Evolutionary conservation across 2,329 filamentous ascomycete species (phyloP), one percentile per base, ranked within the genome.

Genomic region (Pseudogymnoascus sp.): DNA sequence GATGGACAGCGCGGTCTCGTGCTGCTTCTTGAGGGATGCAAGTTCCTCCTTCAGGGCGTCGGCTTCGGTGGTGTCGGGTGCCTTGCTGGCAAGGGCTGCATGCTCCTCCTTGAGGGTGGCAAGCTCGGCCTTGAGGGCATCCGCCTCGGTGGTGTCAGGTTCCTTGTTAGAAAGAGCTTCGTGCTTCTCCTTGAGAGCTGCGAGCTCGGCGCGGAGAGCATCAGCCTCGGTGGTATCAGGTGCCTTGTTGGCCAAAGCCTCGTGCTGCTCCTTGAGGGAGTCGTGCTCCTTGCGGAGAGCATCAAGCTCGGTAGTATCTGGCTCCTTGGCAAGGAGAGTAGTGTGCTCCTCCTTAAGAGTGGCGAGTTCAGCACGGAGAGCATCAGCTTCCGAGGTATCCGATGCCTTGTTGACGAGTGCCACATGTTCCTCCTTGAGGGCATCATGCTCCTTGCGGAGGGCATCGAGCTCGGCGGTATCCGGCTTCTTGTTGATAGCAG

Each of bases 41-140:
- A 86, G 71, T 66, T 85, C 76, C 28, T 74, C 72, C 65, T 76
- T 78, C 39, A 85, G 73, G 2, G 74, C 75, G 66, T 86, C 82
- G 2, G 75, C 70, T 67, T 78, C 83, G 0, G 78, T 76, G 2
- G 78, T 83, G 68, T 86, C 82, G 5, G 79, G 74, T 70, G 79
- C 84, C 66, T 76, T 77, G 67, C 75, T 82, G 72, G 76, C 79
- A 57, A 75, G 70, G 2, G 80, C 81, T 81, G 70, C 82, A 9
- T 60, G 43, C 60, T 71, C 64, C 28, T 67, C 25, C 25, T 61
- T 61, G 11, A 76, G 63, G 6, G 61, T 76, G 9, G 28, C 58
- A 7, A 30, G 39, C 28, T 25, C 41, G 3, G 59, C 34, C 38
- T 62, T 60, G 16, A 60, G 12, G 16, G 57, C 25, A 6, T 62